Evolutionary conservation across 495 filamentous ascomycete genomes (phyloP).

Genomic region (Neurospora discreta): DNA sequence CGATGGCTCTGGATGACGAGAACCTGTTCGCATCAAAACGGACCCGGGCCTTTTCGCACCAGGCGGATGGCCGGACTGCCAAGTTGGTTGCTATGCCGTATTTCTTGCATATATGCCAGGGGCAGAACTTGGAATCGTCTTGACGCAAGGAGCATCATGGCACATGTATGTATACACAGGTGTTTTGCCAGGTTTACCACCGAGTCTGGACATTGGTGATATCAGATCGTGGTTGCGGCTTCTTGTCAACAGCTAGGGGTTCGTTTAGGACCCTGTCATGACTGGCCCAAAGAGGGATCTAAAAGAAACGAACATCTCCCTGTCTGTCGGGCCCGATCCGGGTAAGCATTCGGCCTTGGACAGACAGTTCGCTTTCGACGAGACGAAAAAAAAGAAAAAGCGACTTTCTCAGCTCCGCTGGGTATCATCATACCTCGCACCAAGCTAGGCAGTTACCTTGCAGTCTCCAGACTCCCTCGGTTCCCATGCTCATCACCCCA

Average conservation of each 20-base stretch:
- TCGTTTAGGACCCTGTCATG: background rate
- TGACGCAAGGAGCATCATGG: background rate
- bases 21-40: slow-evolving; percentile 5
- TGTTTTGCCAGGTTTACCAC: background rate
- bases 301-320: background rate
- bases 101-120: background rate
- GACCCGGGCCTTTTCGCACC: background rate
- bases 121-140: background rate
- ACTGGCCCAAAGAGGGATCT: background rate
- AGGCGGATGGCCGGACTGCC: background rate
- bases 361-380: background rate
- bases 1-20: slow-evolving; percentile 2
- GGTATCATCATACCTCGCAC: background rate
- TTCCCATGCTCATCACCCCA: background rate
- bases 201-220: background rate
- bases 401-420: background rate
- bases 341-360: background rate
- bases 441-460: background rate
- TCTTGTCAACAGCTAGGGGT: background rate
- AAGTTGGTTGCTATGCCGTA: background rate
- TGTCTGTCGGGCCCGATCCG: background rate
- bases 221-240: background rate
- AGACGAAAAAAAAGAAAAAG: background rate
- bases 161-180: background rate
- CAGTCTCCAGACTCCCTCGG: background rate